These are phyloP conservation scores for Heliamphora pulchella DNA, from an alignment of 179 eudicot genomes.

Conservation along the genomic window DNA sequence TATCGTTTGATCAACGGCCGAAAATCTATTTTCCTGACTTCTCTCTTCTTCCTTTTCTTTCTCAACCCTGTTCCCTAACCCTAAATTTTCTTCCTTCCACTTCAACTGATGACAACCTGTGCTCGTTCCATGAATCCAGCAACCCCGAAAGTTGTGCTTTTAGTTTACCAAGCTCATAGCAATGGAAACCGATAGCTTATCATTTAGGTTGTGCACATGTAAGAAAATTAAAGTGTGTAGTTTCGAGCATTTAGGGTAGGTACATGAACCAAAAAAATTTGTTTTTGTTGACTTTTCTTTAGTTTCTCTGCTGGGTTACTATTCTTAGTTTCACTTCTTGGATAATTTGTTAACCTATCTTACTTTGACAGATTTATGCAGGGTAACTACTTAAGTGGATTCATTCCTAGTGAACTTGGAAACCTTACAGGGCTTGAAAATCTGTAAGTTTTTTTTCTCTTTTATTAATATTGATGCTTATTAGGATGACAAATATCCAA, in stretches of 20 bases:
- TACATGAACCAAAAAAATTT: neutral
- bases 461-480: neutral
- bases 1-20: no score
- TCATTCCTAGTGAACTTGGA: slow-evolving; percentile 75
- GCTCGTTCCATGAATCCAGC: no score
- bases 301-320: neutral
- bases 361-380: slow-evolving; percentile 62
- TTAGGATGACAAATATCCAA: neutral
- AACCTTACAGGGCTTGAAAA: slow-evolving; percentile 63
- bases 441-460: slow-evolving; percentile 53
- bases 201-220: neutral
- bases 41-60: no score
- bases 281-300: neutral
- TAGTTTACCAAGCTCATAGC: neutral
- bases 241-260: slow-evolving; percentile 6
- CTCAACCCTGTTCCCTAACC: no score
- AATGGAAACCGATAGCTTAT: neutral
- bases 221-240: neutral
- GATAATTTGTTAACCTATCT: slow-evolving; percentile 7
- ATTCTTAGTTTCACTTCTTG: neutral
- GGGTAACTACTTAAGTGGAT: slow-evolving; percentile 76
- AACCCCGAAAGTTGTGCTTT: no score
- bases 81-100: no score
- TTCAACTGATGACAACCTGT: no score
- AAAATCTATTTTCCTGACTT: no score